A percentile compares a stretch with the other conserved stretches of the same genome.
These are phyloP conservation scores for Cutaneotrichosporon sp. DNA, from an alignment of 1,284 basidiomycete species.

Conservation along the genomic window DNA sequence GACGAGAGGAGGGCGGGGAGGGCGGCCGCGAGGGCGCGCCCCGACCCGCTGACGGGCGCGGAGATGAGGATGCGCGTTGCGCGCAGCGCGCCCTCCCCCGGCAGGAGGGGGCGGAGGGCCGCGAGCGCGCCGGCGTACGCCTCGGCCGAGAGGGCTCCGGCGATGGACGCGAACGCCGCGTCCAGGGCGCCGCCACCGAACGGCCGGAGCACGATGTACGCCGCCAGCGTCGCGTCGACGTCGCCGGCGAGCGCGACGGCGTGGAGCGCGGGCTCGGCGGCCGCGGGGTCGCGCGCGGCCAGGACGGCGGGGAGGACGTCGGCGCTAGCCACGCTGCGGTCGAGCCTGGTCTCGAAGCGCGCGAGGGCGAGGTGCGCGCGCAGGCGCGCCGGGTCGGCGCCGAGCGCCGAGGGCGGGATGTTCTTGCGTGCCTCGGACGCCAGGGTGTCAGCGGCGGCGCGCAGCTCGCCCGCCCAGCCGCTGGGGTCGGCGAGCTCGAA, in stretches of 20 bases:
- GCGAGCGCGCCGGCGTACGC: not conserved
- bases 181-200: conserved; percentile 4
- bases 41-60: conserved; percentile 21
- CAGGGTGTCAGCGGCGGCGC: conserved; percentile 10
- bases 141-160: not conserved
- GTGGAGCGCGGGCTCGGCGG: conserved; percentile 12
- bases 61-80: conserved; percentile 18
- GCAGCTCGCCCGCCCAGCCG: conserved; percentile 3
- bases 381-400: not conserved
- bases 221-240: conserved; percentile 7
- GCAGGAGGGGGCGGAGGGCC: conserved; percentile 7
- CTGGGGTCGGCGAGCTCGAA: not conserved
- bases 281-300: not conserved
- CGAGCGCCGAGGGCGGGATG: conserved; percentile 4
- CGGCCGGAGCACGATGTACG: conserved; percentile 17
- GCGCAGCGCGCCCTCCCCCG: conserved; percentile 8
- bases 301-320: conserved; percentile 14
- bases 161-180: not conserved
- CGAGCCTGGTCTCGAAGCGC: conserved; percentile 13
- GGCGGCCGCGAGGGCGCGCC: conserved; percentile 7
- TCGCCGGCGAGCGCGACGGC: conserved; percentile 5
- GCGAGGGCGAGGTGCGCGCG: conserved; percentile 8
- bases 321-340: not conserved
- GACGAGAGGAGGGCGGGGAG: conserved; percentile 16
- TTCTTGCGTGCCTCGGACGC: conserved; percentile 10